Evolutionary conservation across 1,139 yeast genomes (phyloP).

Genomic region (Debaryomyces sp.): DNA sequence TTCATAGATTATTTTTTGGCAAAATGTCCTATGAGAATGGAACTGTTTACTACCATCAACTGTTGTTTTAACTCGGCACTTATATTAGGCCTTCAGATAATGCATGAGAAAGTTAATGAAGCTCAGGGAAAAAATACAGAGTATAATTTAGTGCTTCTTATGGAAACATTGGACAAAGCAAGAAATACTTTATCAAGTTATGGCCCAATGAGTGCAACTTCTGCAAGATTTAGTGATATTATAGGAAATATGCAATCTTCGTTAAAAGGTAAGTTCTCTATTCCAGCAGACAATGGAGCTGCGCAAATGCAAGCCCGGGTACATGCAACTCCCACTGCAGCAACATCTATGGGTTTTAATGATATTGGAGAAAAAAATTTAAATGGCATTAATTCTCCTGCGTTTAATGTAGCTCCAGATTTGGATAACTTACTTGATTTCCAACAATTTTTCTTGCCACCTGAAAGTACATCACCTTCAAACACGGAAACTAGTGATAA

Average conservation of each 20-base stretch:
- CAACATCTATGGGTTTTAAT: not conserved
- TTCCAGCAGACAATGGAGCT: not conserved
- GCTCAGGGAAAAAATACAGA: conserved; percentile 10
- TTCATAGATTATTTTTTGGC: conserved; percentile 16
- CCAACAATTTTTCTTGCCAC: conserved; percentile 23
- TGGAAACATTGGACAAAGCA: conserved; percentile 15
- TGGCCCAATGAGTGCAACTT: conserved; percentile 11
- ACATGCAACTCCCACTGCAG: not conserved
- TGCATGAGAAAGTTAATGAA: conserved; percentile 13
- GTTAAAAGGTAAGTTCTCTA: conserved; percentile 2
- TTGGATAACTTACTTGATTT: conserved; percentile 22
- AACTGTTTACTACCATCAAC: conserved; percentile 16
- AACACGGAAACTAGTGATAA: conserved; percentile 11
- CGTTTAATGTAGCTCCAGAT: conserved; percentile 9
- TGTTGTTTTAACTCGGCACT: conserved; percentile 16
- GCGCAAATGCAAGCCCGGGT: not conserved
- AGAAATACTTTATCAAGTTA: conserved; percentile 15
- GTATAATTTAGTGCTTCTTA: conserved; percentile 9
- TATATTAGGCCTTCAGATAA: conserved; percentile 10
- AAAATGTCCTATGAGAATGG: conserved; percentile 16
- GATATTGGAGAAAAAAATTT: not conserved
- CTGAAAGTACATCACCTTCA: conserved; percentile 14
- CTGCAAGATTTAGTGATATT: conserved; percentile 13
- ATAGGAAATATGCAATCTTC: conserved; percentile 14
- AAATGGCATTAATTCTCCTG: not conserved